Conservation (phyloP, 176 grass and related monocot genomes). For the Triticum aestivum region DNA sequence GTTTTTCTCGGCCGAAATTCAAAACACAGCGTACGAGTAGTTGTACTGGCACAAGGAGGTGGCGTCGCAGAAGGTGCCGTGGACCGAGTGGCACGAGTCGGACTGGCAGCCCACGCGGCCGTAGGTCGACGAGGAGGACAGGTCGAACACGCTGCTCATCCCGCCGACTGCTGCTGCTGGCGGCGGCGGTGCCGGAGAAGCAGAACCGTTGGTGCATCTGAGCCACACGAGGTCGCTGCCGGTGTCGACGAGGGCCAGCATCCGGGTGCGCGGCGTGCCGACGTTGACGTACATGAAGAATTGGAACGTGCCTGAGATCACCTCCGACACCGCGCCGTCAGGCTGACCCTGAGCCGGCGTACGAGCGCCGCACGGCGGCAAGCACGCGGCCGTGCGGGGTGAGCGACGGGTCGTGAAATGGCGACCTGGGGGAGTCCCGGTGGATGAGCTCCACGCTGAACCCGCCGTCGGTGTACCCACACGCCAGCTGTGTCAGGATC, state of each 20-base stretch:
- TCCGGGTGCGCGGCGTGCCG: conserved; percentile 35
- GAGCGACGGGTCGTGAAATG: conserved; percentile 1
- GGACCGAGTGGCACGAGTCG: neutral
- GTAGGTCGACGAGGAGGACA: conserved; percentile 33
- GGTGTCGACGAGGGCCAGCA: conserved; percentile 46
- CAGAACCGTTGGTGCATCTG: conserved; percentile 5
- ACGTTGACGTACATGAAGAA: neutral
- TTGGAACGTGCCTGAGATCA: neutral
- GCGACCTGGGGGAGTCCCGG: conserved; percentile 49
- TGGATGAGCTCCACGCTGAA: conserved; percentile 70
- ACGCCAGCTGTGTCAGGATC: neutral
- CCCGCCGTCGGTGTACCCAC: neutral
- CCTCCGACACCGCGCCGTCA: conserved; percentile 25
- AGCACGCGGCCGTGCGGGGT: conserved; percentile 21
- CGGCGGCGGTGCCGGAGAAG: too few species aligned
- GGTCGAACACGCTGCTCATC: conserved; percentile 4
- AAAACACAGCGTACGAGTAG: too few species aligned
- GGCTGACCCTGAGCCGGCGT: neutral
- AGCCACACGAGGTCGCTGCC: conserved; percentile 65
- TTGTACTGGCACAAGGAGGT: conserved; percentile 4
- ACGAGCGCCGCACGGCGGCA: conserved; percentile 4
- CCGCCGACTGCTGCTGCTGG: too few species aligned
- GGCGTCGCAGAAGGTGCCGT: conserved; percentile 15
- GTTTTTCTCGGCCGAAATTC: too few species aligned
- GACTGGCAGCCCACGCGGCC: conserved; percentile 22